Evolutionary conservation across 192 early-diverging fungal genomes (phyloP).

Genomic region (Dispira simplex): DNA sequence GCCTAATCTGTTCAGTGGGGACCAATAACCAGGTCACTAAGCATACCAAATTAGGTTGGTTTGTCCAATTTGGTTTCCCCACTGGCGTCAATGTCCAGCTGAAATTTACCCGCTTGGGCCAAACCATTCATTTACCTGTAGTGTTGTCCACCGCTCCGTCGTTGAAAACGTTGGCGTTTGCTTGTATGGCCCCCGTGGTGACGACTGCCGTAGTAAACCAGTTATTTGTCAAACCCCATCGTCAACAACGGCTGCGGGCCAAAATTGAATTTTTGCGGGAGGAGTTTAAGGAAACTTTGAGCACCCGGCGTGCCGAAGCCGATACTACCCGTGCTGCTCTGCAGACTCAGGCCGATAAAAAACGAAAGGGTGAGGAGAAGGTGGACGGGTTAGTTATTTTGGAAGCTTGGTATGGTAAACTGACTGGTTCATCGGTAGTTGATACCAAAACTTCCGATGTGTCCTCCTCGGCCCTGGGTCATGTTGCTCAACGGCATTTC

Average conservation of each 20-base stretch:
- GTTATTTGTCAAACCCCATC: constrained; percentile 39
- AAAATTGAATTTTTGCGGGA: constrained; percentile 39
- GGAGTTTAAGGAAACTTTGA: constrained; percentile 43
- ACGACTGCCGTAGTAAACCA: constrained; percentile 38
- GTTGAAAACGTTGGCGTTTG: constrained; percentile 31
- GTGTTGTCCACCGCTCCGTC: constrained; percentile 41
- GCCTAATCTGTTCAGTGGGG: constrained; percentile 29
- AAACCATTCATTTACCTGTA: constrained; percentile 47
- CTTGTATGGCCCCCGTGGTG: constrained; percentile 32
- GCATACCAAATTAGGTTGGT: constrained; percentile 36
- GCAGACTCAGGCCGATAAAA: constrained; percentile 46
- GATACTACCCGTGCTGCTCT: constrained; percentile 61
- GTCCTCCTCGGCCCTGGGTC: no score
- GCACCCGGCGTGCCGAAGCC: constrained; percentile 56
- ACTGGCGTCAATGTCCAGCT: constrained; percentile 42
- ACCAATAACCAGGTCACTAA: constrained; percentile 36
- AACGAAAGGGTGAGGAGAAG: constrained; percentile 44
- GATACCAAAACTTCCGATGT: not conserved
- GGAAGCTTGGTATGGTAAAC: constrained; percentile 75
- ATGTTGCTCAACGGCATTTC: not conserved
- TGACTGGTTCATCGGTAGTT: constrained; percentile 16
- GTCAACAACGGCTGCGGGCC: constrained; percentile 21
- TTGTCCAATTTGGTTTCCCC: constrained; percentile 41
- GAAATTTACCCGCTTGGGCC: constrained; percentile 45
- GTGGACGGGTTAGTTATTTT: constrained; percentile 62